Base-by-base conservation (phyloP, 306 rosid genomes). In the Gynostemma pentaphyllum region DNA sequence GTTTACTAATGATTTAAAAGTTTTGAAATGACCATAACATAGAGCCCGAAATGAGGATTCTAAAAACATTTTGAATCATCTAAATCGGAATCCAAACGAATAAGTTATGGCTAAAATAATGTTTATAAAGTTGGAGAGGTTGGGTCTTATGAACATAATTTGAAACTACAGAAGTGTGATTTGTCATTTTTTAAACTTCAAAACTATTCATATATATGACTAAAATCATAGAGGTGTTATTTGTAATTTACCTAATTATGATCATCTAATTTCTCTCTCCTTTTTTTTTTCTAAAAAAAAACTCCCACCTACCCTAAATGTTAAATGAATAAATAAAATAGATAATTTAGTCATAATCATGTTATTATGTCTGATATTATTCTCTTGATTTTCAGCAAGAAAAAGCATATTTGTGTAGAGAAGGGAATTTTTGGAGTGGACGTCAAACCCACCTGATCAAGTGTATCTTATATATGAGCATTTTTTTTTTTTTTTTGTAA, bases 361-460 rank as follows among this genome's bases (percentile, higher is more conserved):
- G 45, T 57, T 27, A 57, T 36, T 10, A 34, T 16, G 45, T 11
- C 11, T 34, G 5, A 18, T 57, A 34, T n/a, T 19, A 57, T 57
- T 57, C 29, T 18, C 29, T 18, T 16, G 44, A 56, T 16, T 2
- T 56, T 1, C n/a, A n/a, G n/a, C n/a, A n/a, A n/a, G n/a, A n/a
- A n/a, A n/a, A 56, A 56, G 63, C 63, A 56, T 56, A 15, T 57
- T 57, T 29, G 26, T 16, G 4, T 30, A 42, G 62, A 55, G 42
- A 34, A 29, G 8, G 26, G 24, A 15, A 29, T 15, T 54, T 52
- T 6, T 52, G 39, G 8, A 52, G 14, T 15, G 59, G 59, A 10
- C 21, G 24, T 36, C 59, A 51, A 49, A 28, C 53, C 53, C 26
- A 19, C 28, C 26, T 48, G 28, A 48, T 48, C 6, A 48, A 48